These are phyloP conservation scores for Blastobotrys terrestris DNA, from an alignment of 805 yeast genomes.

Conservation along the genomic window DNA sequence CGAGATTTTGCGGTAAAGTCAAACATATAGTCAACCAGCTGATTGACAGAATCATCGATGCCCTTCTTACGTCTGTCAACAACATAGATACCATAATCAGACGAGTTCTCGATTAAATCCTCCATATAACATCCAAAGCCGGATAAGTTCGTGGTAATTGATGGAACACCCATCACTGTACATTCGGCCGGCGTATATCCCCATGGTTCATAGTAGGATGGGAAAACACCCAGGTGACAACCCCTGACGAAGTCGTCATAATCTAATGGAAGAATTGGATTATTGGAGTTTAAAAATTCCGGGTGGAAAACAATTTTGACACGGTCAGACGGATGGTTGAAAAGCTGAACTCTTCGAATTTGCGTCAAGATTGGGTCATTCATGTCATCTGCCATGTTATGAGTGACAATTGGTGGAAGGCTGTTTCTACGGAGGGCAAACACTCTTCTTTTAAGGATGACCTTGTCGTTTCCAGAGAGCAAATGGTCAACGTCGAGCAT, in stretches of 20 bases:
- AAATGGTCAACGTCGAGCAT: conserved; percentile 77
- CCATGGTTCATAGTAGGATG: conserved; percentile 98
- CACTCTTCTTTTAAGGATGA: conserved; percentile 83
- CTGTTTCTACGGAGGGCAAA: conserved; percentile 85
- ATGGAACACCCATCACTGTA: conserved; percentile 99
- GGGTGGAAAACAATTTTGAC: conserved; percentile 97
- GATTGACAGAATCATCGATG: conserved; percentile 90
- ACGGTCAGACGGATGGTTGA: conserved; percentile 82
- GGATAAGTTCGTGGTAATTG: conserved; percentile 89
- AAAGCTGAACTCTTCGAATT: conserved; percentile 83
- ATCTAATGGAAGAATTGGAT: conserved; percentile 88
- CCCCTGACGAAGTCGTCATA: conserved; percentile 98
- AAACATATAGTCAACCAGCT: conserved; percentile 82
- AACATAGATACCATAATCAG: conserved; percentile 94
- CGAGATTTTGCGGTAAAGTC: conserved; percentile 83
- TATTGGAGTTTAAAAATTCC: conserved; percentile 88
- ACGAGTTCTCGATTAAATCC: conserved; percentile 87
- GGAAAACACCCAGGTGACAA: conserved; percentile 96
- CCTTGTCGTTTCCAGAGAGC: conserved; percentile 80
- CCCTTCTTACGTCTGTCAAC: conserved; percentile 91
- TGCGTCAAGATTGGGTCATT: conserved; percentile 88
- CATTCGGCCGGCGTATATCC: conserved; percentile 99
- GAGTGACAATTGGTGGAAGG: conserved; percentile 93
- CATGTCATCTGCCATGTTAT: conserved; percentile 90
- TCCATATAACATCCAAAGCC: conserved; percentile 99